These are phyloP conservation scores for Candida patagonica DNA, from an alignment of 805 yeast genomes.

Conservation along the genomic window DNA sequence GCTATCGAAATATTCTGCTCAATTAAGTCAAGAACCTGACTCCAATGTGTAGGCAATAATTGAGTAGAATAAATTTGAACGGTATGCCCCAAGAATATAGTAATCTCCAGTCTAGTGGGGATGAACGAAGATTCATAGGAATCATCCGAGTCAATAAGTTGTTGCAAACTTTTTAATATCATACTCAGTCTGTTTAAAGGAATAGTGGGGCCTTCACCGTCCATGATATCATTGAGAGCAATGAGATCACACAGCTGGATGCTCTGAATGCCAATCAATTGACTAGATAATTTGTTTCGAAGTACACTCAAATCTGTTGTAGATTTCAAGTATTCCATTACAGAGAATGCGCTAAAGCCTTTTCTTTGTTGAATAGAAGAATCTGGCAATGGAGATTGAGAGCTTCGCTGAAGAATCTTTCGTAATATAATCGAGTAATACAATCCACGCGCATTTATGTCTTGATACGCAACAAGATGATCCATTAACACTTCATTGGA, in stretches of 20 bases:
- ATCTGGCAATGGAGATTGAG: neutral
- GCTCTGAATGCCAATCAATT: neutral
- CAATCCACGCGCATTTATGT: neutral
- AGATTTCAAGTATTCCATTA: conserved; percentile 32
- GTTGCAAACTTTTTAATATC: conserved; percentile 43
- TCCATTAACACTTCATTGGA: neutral
- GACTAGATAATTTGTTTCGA: conserved; percentile 56
- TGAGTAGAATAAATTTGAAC: conserved; percentile 16
- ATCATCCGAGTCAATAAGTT: conserved; percentile 54
- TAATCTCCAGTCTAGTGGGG: conserved; percentile 41
- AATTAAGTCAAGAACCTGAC: conserved; percentile 10
- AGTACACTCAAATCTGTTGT: neutral
- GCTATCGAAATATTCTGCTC: conserved; percentile 12
- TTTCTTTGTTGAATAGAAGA: conserved; percentile 2
- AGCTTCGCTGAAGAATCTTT: neutral
- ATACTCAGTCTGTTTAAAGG: conserved; percentile 58
- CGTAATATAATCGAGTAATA: neutral
- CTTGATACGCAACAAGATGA: neutral
- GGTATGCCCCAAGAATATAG: conserved; percentile 33
- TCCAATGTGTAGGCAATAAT: conserved; percentile 8
- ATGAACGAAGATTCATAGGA: conserved; percentile 50
- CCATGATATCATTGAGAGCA: neutral
- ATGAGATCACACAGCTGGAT: neutral
- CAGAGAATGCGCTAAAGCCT: conserved; percentile 3
- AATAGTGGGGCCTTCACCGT: conserved; percentile 30